A percentile compares a stretch with the other conserved stretches of the same genome.
These are phyloP conservation scores for Xerocomus potaroensis DNA, from an alignment of 768 basidiomycete species.

Conservation along the genomic window DNA sequence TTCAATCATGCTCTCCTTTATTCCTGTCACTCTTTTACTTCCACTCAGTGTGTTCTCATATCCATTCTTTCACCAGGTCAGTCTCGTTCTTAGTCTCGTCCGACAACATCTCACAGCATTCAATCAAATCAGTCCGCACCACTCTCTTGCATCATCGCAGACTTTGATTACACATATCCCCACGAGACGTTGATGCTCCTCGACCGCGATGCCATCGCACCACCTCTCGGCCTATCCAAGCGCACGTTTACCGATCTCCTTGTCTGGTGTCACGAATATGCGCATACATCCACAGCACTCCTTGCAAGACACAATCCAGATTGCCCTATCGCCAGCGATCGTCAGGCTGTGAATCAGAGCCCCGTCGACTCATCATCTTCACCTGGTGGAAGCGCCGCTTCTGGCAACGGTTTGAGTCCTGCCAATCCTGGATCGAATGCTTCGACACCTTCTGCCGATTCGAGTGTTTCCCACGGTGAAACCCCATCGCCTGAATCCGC, in stretches of 20 bases:
- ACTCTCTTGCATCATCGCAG: constrained; percentile 26
- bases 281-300: constrained; percentile 9
- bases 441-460: neutral
- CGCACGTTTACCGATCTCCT: constrained; percentile 25
- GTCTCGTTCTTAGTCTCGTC: constrained; percentile 6
- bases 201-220: constrained; percentile 14
- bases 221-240: constrained; percentile 22
- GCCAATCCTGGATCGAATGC: neutral
- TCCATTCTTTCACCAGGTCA: too few species aligned
- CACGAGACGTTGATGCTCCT: constrained; percentile 22
- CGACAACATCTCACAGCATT: constrained; percentile 4
- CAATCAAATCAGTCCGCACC: constrained; percentile 6
- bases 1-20: constrained; percentile 21
- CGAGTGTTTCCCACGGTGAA: neutral
- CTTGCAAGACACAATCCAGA: constrained; percentile 22
- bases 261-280: constrained; percentile 24
- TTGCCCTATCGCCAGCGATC: constrained; percentile 7
- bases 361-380: neutral
- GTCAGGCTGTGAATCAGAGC: neutral
- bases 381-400: neutral
- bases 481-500: neutral
- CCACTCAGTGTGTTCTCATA: constrained; percentile 15
- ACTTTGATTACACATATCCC: constrained; percentile 23
- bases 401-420: too few species aligned
- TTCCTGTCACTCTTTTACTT: constrained; percentile 17